A percentile compares a stretch with the other conserved stretches of the same genome.
phyloP scores from a whole-genome alignment of 805 yeast species.

The Priceomyces carsonii region DNA sequence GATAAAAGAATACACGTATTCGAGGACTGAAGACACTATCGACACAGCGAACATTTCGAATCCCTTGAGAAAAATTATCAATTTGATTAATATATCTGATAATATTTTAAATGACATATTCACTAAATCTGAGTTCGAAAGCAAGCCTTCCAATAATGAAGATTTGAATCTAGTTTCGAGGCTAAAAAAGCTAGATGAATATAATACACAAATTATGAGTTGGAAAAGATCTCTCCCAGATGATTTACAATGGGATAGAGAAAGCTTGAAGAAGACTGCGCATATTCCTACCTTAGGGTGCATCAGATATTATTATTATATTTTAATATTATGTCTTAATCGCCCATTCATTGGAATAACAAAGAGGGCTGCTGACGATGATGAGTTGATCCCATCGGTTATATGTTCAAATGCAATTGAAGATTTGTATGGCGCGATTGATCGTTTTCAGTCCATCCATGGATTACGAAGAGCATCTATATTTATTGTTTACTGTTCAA shows the following conservation, averaged over 20 bases:
- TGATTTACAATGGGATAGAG: conserved; percentile 50
- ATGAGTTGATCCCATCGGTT: conserved; percentile 27
- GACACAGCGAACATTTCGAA: conserved; percentile 38
- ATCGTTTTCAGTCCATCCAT: conserved; percentile 36
- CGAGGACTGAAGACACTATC: conserved; percentile 17
- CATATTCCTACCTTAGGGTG: conserved; percentile 55
- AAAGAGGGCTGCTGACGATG: conserved; percentile 12
- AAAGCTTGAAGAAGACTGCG: conserved; percentile 39
- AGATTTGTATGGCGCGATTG: conserved; percentile 41
- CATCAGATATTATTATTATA: conserved; percentile 58
- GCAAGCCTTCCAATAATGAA: conserved; percentile 26
- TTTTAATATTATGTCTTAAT: conserved; percentile 58
- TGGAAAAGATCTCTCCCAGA: conserved; percentile 55
- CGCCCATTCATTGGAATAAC: conserved; percentile 55
- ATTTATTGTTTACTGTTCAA: conserved; percentile 48
- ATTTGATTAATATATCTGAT: conserved; percentile 45
- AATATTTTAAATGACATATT: conserved; percentile 47
- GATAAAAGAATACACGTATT: conserved; percentile 58
- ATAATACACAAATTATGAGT: conserved; percentile 48
- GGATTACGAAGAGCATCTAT: conserved; percentile 45
- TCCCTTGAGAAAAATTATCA: conserved; percentile 44
- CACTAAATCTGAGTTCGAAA: conserved; percentile 35
- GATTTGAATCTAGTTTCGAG: conserved; percentile 45
- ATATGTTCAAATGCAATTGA: conserved; percentile 42
- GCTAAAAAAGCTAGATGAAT: conserved; percentile 39